Base-by-base conservation (phyloP, 768 basidiomycete species). In the Suillus subalutaceus region DNA sequence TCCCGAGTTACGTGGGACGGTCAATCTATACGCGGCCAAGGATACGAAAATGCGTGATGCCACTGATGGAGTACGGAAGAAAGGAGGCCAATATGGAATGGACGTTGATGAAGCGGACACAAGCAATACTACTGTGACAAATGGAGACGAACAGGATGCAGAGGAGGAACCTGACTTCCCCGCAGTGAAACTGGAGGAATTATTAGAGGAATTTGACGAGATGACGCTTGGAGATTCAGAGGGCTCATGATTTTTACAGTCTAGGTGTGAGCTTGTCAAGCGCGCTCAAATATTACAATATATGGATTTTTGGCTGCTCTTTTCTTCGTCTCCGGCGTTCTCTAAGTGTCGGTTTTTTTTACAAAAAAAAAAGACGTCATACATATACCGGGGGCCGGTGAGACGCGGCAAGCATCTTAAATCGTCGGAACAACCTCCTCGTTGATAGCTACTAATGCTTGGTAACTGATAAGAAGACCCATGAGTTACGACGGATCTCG, bases 191-290 rank as follows among this genome's bases (percentile, higher is more conserved):
- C 75, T 97, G 72, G 88, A 95, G 70, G 96, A 98, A 78, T 77
- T 98, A 68, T 77, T 98, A 72, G 94, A 97, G 66, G 89, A 91
- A 76, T 95, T 97, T 71, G 95, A 97, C 70, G 94, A 94, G 77
- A 85, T 98, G 90, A 93, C 90, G 10, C 82, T 97, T 46, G 86
- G 84, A 7, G 81, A 83, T 10, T 71, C 68, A 18, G 76, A 77
- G 41, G 72, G 69, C 30, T 63, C 50, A 12, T 63, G 38, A 59
- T 59, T 18, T 59, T 23, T 18, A 18, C 23, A 13, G 18, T 38
- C 38, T 26, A 55, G 10, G 53, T 56, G 20, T 35, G 32, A 56
- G 20, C 5, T 20, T 56, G 10, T 37, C 20, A 3, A 6, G 32
- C 55, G 10, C 32, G 9, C 55, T 20, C 53, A 20, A 56, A 56